These are phyloP conservation scores for Solanum bukasovii DNA, from an alignment of 257 asterid species.

Conservation along the genomic window DNA sequence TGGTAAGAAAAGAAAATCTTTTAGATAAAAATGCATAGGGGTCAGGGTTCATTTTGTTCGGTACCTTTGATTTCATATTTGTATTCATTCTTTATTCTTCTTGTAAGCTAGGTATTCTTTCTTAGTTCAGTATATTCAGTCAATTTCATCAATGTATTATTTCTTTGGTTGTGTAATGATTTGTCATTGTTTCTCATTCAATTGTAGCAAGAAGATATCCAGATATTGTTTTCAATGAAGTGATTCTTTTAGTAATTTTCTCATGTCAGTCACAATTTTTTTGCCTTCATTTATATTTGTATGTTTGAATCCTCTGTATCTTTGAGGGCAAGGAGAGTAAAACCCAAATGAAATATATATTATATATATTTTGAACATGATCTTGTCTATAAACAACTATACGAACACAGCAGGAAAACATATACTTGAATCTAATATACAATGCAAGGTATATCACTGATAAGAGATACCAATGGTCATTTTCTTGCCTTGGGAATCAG, in stretches of 20 bases:
- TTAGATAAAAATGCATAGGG: neutral
- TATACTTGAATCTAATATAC: neutral
- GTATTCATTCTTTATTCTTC: neutral
- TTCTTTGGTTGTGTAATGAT: neutral
- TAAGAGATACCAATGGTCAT: neutral
- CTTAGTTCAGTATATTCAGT: neutral
- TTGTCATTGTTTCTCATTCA: neutral
- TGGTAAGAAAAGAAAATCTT: neutral
- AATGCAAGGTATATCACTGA: neutral
- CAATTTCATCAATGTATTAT: neutral
- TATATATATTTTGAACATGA: neutral
- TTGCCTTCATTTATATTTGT: neutral
- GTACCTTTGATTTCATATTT: neutral
- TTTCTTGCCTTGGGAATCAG: conserved; percentile 25
- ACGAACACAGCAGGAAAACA: neutral
- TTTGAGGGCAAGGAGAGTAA: neutral
- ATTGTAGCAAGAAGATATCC: neutral
- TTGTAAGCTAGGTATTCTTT: neutral
- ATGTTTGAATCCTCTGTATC: neutral
- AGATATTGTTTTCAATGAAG: neutral
- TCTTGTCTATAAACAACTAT: neutral
- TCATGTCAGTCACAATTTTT: neutral
- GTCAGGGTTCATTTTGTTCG: neutral
- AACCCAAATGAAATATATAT: neutral
- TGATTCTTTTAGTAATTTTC: neutral